These are phyloP conservation scores for Debaryomyces fabryi DNA, from an alignment of 1,139 yeast species.

Conservation along the genomic window DNA sequence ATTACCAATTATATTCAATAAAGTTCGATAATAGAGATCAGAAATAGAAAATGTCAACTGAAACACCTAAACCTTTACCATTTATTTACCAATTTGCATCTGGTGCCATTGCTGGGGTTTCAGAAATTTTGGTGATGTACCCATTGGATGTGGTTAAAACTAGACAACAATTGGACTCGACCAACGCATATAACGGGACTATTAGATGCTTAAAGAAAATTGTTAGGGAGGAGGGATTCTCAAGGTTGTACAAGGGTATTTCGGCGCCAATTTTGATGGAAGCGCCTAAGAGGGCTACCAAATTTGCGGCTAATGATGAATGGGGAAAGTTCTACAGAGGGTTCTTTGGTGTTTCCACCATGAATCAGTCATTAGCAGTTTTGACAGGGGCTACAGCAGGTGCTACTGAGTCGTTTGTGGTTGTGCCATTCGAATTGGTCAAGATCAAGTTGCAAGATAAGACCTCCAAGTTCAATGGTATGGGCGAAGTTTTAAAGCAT, in stretches of 20 bases:
- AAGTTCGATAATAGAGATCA: neutral
- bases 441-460: slow-evolving; percentile 90
- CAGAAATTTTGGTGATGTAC: slow-evolving; percentile 96
- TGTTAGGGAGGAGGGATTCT: slow-evolving; percentile 80
- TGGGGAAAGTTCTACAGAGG: slow-evolving; percentile 87
- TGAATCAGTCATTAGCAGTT: slow-evolving; percentile 83
- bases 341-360: slow-evolving; percentile 65
- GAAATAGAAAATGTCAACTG: slow-evolving; percentile 26
- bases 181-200: slow-evolving; percentile 77
- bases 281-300: slow-evolving; percentile 98
- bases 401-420: slow-evolving; percentile 94
- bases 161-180: slow-evolving; percentile 84
- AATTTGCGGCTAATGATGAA: slow-evolving; percentile 97
- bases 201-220: slow-evolving; percentile 82
- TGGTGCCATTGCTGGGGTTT: slow-evolving; percentile 97
- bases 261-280: slow-evolving; percentile 97
- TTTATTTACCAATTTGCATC: slow-evolving; percentile 88
- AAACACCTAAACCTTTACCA: slow-evolving; percentile 54
- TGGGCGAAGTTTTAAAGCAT: slow-evolving; percentile 77
- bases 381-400: slow-evolving; percentile 99
- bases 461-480: slow-evolving; percentile 79
- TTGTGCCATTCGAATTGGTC: slow-evolving; percentile 91
- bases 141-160: slow-evolving; percentile 98
- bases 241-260: slow-evolving; percentile 88
- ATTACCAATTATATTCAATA: neutral